These are phyloP conservation scores for Podochytrium sp. DNA, from an alignment of 192 early-diverging fungal genomes.

Conservation along the genomic window DNA sequence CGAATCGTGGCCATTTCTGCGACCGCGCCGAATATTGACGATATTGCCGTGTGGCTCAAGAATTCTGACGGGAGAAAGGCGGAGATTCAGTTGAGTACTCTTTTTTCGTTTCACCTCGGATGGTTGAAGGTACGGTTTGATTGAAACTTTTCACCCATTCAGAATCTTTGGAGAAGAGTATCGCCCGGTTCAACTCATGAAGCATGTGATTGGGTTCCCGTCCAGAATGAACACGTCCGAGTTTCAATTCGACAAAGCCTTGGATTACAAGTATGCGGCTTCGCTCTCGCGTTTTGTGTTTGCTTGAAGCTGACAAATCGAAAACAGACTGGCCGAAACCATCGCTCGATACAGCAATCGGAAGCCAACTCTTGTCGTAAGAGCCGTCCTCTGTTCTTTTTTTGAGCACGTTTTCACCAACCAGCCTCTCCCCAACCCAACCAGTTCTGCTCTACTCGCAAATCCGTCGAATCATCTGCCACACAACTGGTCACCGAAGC, in stretches of 20 bases:
- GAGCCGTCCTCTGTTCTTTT: neutral
- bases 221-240: constrained; percentile 33
- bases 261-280: constrained; percentile 64
- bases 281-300: too few relatives aligned
- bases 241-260: constrained; percentile 60
- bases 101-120: constrained; percentile 19
- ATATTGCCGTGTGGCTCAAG: constrained; percentile 71
- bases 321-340: constrained; percentile 41
- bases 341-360: constrained; percentile 38
- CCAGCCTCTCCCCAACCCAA: neutral
- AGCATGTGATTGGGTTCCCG: constrained; percentile 56
- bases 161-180: constrained; percentile 74
- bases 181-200: constrained; percentile 62
- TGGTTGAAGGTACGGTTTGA: neutral
- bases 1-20: constrained; percentile 71
- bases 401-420: neutral
- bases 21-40: constrained; percentile 70
- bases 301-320: too few relatives aligned
- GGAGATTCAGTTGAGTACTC: constrained; percentile 9
- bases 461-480: constrained; percentile 45
- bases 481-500: constrained; percentile 35
- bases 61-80: constrained; percentile 22
- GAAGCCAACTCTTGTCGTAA: constrained; percentile 54
- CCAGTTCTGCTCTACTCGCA: constrained; percentile 55
- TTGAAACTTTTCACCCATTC: too few relatives aligned